phyloP scores from a whole-genome alignment of 2,329 filamentous ascomycete genomes.

The Daldinia sp. region DNA sequence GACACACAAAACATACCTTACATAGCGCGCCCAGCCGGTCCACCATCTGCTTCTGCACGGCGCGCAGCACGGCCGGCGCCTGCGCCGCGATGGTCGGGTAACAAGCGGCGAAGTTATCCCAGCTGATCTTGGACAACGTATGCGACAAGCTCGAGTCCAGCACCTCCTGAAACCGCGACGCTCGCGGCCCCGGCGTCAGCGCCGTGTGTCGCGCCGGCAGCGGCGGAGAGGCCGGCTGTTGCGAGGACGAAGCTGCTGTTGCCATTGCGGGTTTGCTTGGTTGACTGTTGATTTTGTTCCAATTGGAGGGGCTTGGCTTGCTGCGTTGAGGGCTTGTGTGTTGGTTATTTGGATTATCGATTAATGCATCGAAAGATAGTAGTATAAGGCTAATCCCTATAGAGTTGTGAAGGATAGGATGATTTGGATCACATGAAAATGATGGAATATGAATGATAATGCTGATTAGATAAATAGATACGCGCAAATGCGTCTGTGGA shows the following conservation, averaged over 20 bases:
- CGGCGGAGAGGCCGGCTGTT: conserved; percentile 34
- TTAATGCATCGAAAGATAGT: neutral
- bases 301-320: neutral
- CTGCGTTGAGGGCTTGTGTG: too few species aligned
- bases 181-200: conserved; percentile 64
- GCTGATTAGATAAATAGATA: conserved; percentile 9
- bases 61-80: conserved; percentile 59
- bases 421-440: conserved; percentile 4
- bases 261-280: conserved; percentile 18
- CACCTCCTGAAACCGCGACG: conserved; percentile 61
- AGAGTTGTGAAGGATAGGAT: neutral
- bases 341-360: neutral
- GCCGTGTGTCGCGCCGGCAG: conserved; percentile 53
- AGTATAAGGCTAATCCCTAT: neutral
- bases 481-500: conserved; percentile 36
- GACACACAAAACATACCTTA: conserved; percentile 52
- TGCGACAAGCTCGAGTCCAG: conserved; percentile 61
- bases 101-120: conserved; percentile 66
- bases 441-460: neutral
- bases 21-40: conserved; percentile 63
- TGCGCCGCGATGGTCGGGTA: conserved; percentile 66
- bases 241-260: conserved; percentile 3
- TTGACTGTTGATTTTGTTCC: neutral
- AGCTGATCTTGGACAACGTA: conserved; percentile 64
- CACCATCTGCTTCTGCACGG: conserved; percentile 67